Conservation (phyloP, 2,329 filamentous ascomycete species). For the Epichloe typhina region DNA sequence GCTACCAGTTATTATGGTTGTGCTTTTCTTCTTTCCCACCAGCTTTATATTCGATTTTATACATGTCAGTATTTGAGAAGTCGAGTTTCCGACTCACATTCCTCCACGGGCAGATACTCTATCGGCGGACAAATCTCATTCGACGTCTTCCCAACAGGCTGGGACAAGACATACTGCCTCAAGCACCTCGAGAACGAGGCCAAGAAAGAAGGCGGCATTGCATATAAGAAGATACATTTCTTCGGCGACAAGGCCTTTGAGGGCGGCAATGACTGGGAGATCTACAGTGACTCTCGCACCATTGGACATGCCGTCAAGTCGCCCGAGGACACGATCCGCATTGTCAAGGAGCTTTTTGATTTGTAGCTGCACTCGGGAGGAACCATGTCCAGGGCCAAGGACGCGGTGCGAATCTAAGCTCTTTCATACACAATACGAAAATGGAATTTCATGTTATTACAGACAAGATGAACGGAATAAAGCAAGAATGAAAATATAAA, state of each 20-base stretch:
- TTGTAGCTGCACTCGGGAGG: slow-evolving; percentile 27
- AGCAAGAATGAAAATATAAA: too few species aligned
- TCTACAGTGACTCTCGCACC: slow-evolving; percentile 69
- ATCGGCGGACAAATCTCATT: slow-evolving; percentile 98
- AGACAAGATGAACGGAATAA: too few species aligned
- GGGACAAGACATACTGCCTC: slow-evolving; percentile 98
- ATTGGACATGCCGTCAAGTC: slow-evolving; percentile 72
- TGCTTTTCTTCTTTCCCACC: background rate
- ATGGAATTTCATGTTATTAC: too few species aligned
- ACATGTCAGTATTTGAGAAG: background rate
- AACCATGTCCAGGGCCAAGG: too few species aligned
- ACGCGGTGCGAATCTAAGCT: too few species aligned
- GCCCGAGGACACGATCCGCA: slow-evolving; percentile 69
- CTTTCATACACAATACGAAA: too few species aligned
- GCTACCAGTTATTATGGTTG: too few species aligned
- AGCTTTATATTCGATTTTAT: background rate
- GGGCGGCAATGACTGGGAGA: slow-evolving; percentile 94
- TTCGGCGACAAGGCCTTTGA: slow-evolving; percentile 91
- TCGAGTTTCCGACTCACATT: too few species aligned
- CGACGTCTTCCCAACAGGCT: slow-evolving; percentile 90
- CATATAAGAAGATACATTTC: slow-evolving; percentile 87
- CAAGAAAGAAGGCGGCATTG: slow-evolving; percentile 51
- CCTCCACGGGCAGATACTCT: slow-evolving; percentile 49
- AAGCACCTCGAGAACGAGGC: slow-evolving; percentile 74
- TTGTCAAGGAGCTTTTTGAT: slow-evolving; percentile 71